phyloP scores from a whole-genome alignment of 805 yeast species.

The Deakozyma indianensis region DNA sequence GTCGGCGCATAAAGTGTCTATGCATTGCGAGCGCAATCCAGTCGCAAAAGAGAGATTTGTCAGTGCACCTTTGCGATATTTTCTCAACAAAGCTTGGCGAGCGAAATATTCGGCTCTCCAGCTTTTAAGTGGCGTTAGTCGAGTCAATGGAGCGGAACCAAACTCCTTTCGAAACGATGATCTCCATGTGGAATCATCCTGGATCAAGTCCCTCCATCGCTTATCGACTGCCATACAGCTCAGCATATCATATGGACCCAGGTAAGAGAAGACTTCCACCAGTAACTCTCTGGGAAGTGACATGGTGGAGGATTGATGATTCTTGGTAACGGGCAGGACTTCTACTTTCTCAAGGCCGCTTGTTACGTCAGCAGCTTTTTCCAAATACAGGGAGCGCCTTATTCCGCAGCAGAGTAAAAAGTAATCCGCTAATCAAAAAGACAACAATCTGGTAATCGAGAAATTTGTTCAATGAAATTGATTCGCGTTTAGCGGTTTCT shows the following conservation, averaged over 20 bases:
- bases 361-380: too few species aligned
- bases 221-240: constrained; percentile 8
- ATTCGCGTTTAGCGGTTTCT: too few species aligned
- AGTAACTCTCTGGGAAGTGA: background rate
- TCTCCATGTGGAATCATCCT: constrained; percentile 13
- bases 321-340: too few species aligned
- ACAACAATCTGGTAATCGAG: too few species aligned
- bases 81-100: constrained; percentile 10
- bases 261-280: background rate
- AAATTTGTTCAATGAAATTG: too few species aligned
- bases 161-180: constrained; percentile 9
- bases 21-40: constrained; percentile 4
- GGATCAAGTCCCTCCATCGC: constrained; percentile 9
- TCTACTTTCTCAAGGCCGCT: too few species aligned
- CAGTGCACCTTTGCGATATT: constrained; percentile 12
- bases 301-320: background rate
- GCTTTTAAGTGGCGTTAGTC: constrained; percentile 11
- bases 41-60: constrained; percentile 11
- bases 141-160: constrained; percentile 8
- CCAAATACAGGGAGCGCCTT: too few species aligned
- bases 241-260: background rate
- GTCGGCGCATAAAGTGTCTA: constrained; percentile 10
- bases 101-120: constrained; percentile 15
- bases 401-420: too few species aligned
- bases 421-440: too few species aligned